Evolutionary conservation across 257 asterid species (phyloP).

Genomic region (Nicotiana attenuata): DNA sequence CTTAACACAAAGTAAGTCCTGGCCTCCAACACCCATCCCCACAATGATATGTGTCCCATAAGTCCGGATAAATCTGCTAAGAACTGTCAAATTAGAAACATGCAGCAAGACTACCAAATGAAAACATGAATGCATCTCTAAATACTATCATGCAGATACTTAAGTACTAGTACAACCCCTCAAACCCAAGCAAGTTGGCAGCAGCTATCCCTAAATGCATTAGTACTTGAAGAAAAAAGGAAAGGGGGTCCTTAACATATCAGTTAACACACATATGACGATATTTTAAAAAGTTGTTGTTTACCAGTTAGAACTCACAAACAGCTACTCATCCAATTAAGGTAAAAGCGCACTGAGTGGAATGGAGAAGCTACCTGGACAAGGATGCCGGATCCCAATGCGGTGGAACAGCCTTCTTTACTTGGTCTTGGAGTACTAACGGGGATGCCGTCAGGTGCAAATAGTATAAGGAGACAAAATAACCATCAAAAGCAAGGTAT

Average conservation of each 20-base stretch:
- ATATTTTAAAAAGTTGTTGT: background rate
- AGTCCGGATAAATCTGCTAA: constrained; percentile 77
- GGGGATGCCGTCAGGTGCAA: constrained; percentile 86
- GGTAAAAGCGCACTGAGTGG: background rate
- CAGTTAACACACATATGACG: background rate
- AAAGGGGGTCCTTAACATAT: background rate
- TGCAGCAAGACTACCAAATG: constrained; percentile 5
- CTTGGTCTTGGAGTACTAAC: constrained; percentile 76
- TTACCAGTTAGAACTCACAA: background rate
- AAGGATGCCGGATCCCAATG: constrained; percentile 89
- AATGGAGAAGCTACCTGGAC: constrained; percentile 54
- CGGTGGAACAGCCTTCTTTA: constrained; percentile 88
- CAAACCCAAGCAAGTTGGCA: background rate
- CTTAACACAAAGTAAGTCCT: constrained; percentile 90
- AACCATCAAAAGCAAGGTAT: constrained; percentile 86
- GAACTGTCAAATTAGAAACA: constrained; percentile 18
- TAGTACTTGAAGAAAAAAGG: background rate
- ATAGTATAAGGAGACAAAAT: constrained; percentile 79
- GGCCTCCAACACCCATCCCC: constrained; percentile 98
- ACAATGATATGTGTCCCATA: constrained; percentile 93
- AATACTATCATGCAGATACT: background rate
- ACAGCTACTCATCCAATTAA: background rate
- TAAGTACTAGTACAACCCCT: too few species aligned
- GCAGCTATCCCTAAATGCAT: background rate
- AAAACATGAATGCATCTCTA: background rate